Evolutionary conservation across 495 filamentous ascomycete genomes (phyloP), one percentile per base, ranked within the genome.

Genomic region (Penicillium riverlandense): DNA sequence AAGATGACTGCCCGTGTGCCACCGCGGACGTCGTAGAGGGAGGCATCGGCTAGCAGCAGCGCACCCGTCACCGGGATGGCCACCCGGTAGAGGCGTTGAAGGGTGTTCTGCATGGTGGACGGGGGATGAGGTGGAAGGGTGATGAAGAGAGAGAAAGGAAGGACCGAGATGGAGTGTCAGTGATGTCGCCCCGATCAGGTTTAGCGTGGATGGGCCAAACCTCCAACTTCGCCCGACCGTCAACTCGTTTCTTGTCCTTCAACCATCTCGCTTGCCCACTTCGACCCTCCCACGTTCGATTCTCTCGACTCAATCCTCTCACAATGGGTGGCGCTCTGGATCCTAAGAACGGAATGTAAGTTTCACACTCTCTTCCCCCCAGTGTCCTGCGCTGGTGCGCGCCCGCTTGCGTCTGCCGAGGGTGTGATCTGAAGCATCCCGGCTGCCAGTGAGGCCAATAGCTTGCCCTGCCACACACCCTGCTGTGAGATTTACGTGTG

Each of bases 1-100:
- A 99, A 99, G 73, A 99, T 99, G 61, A 99, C 92, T 12, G 91
- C 92, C 43, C 92, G 80, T 35, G 83, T 82, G 48, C 92, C 92
- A 55, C 91, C 92, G 64, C 86, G 87, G 65, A 97, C 92, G 65
- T 99, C 92, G 81, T 97, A 99, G 50, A 99, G 77, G 47, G 88
- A 86, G 50, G 83, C 75, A 57, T 88, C 79, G 47, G 77, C 60
- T 37, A 91, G 49, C 36, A 75, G 63, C 41, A 74, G 65, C 54
- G 71, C 86, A 46, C 86, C 54, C 39, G 83, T 76, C 35, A 76
- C 69, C 11, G 92, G 92, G 32, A 95, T 59, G 35, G 83, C 89
- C 43, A 73, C 76, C 51, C 77, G 77, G 69, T 84, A 89, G 53
- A 91, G 49, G 35, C 75, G 65, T 39, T 65, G 65, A 34, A 91